Evolutionary conservation across 208 protist genomes (phyloP).

Genomic region (Leptomonas seymouri): DNA sequence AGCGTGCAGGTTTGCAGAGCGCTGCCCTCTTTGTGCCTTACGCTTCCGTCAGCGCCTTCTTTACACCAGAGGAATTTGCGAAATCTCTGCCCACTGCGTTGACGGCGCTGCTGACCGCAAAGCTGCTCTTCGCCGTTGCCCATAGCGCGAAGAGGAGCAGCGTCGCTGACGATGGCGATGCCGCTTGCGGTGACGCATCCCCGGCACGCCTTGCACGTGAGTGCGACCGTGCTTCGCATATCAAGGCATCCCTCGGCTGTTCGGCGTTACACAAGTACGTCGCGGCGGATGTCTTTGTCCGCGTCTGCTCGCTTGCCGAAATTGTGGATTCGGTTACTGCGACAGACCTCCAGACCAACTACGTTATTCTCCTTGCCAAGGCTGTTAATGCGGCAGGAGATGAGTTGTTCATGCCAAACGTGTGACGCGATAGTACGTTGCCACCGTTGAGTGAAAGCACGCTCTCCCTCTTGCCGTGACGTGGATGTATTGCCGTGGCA

Average conservation of each 20-base stretch:
- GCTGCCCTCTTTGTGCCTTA: slow-evolving; percentile 58
- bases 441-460: not conserved
- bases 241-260: slow-evolving; percentile 65
- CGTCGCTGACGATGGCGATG: not conserved
- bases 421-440: not conserved
- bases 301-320: slow-evolving; percentile 60
- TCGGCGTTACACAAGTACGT: slow-evolving; percentile 56
- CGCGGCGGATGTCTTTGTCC: slow-evolving; percentile 45
- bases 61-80: slow-evolving; percentile 66
- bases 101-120: slow-evolving; percentile 37
- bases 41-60: slow-evolving; percentile 40
- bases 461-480: not conserved
- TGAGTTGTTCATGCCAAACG: slow-evolving; percentile 16
- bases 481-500: not conserved
- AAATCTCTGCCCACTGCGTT: slow-evolving; percentile 52
- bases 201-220: not conserved
- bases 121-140: slow-evolving; percentile 23
- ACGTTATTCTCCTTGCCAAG: slow-evolving; percentile 24
- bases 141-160: not conserved
- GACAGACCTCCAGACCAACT: slow-evolving; percentile 36
- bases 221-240: slow-evolving; percentile 48
- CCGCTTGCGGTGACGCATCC: not conserved
- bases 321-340: slow-evolving; percentile 39
- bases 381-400: slow-evolving; percentile 13
- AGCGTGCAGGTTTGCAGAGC: slow-evolving; percentile 51